Conservation (phyloP, 75 land plant species). For the Azolla pinnata region DNA sequence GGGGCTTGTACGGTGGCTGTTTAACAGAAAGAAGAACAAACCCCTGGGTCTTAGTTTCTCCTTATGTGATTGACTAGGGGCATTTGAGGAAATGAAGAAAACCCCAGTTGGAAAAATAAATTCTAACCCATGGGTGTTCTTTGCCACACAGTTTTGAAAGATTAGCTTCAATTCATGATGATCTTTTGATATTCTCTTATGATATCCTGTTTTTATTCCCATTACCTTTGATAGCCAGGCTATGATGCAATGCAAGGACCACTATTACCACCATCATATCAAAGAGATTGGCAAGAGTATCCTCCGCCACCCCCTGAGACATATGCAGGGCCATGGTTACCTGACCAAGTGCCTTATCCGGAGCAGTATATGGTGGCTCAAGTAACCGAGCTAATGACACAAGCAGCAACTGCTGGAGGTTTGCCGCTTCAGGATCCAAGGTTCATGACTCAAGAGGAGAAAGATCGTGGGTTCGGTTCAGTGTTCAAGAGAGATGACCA, state of each 20-base stretch:
- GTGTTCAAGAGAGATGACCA: constrained; percentile 97
- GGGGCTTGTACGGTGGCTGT: too few relatives aligned
- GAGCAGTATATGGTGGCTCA: constrained; percentile 65
- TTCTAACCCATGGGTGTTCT: too few relatives aligned
- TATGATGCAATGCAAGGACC: constrained; percentile 77
- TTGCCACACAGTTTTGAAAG: too few relatives aligned
- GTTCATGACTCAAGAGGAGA: constrained; percentile 97
- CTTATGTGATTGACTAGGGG: too few relatives aligned
- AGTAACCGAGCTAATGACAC: constrained; percentile 35
- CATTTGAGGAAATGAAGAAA: too few relatives aligned
- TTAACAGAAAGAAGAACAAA: too few relatives aligned
- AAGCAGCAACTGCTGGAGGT: constrained; percentile 21
- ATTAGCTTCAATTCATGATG: too few relatives aligned
- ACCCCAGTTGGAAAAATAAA: too few relatives aligned
- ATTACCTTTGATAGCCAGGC: constrained; percentile 76
- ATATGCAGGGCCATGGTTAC: constrained; percentile 55
- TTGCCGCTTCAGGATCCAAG: constrained; percentile 53
- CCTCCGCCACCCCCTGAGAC: constrained; percentile 42
- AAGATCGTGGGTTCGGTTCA: constrained; percentile 93
- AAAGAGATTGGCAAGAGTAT: constrained; percentile 88
- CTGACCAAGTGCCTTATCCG: constrained; percentile 55
- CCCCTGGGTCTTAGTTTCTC: too few relatives aligned
- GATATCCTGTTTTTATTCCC: too few relatives aligned
- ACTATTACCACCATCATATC: constrained; percentile 50
- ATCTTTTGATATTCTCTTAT: too few relatives aligned